Conservation (phyloP, 192 early-diverging fungal species). For the Backusella liffmaniae region DNA sequence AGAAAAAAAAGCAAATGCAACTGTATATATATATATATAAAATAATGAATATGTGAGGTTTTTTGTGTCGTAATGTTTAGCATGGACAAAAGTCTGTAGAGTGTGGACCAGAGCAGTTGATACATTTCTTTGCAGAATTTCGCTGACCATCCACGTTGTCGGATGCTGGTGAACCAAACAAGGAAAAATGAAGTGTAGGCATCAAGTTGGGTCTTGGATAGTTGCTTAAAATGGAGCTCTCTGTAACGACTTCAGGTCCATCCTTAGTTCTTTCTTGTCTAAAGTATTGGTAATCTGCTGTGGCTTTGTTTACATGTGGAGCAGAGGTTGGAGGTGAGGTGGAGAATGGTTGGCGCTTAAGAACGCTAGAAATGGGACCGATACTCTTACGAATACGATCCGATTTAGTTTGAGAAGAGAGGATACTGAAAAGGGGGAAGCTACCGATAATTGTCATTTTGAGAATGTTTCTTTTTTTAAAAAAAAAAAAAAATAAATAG, state of each 20-base stretch:
- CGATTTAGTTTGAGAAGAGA: conserved; percentile 25
- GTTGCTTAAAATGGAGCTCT: conserved; percentile 20
- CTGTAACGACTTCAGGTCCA: conserved; percentile 30
- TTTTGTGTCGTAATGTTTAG: conserved; percentile 8
- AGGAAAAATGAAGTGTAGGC: conserved; percentile 34
- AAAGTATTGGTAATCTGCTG: background rate
- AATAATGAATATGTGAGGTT: background rate
- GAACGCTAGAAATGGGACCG: conserved; percentile 28
- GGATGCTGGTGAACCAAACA: conserved; percentile 23
- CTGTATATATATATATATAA: background rate
- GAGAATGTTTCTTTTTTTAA: background rate
- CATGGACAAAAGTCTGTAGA: conserved; percentile 41
- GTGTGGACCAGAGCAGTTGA: conserved; percentile 40
- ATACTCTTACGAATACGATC: conserved; percentile 36
- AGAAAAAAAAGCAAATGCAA: background rate
- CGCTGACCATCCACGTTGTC: background rate
- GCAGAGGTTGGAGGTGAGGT: background rate
- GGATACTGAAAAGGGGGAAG: conserved; percentile 25
- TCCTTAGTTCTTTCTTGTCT: background rate
- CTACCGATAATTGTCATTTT: conserved; percentile 17
- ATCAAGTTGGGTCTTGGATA: conserved; percentile 39
- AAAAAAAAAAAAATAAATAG: background rate
- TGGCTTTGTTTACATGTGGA: conserved; percentile 7
- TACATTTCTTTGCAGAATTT: conserved; percentile 23
- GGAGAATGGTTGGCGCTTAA: conserved; percentile 27